Evolutionary conservation across 2,329 filamentous ascomycete genomes (phyloP), one percentile per base, ranked within the genome.

Genomic region (Pestalotiopsis sp.): DNA sequence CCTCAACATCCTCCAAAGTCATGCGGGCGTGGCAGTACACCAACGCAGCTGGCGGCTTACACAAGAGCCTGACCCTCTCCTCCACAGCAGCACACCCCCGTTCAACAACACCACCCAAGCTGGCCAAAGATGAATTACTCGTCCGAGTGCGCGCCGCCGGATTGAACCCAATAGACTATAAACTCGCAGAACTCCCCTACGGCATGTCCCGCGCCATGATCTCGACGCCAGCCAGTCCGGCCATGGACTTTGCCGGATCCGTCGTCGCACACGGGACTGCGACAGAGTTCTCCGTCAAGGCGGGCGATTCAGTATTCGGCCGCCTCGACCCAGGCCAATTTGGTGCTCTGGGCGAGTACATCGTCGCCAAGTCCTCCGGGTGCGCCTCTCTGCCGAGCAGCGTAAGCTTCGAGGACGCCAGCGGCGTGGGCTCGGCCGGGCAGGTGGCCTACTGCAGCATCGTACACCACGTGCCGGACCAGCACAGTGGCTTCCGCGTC

Each of bases 81-180:
- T 63, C 60, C 38, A 45, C 17, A 14, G 60, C 60, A 14, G 31
- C 60, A 4, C 60, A 63, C 2, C 60, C 60, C 6, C 57, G 57
- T 25, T 23, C 57, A 63, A 9, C 31, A 76, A 78, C 61, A 72
- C 81, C 56, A 76, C 84, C 57, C 6, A 31, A 59, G 7, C 17
- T 59, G 17, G 65, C 57, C 27, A 59, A 59, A 14, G 57, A 59
- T 59, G 57, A 59, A 59, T 27, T 59, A 17, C 78, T 86, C 60
- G 76, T 87, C 62, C 75, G 80, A 66, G 83, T 87, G 67, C 73
- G 78, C 67, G 78, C 81, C 70, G 79, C 81, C 1, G 76, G 79
- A 4, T 75, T 85, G 39, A 87, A 87, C 72, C 85, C 85, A 0
- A 81, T 82, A 67, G 85, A 87, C 76, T 82, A 83, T 80, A 87